These are phyloP conservation scores for Tolypocladium ovalisporum DNA, from an alignment of 2,329 filamentous ascomycete genomes.

Conservation along the genomic window DNA sequence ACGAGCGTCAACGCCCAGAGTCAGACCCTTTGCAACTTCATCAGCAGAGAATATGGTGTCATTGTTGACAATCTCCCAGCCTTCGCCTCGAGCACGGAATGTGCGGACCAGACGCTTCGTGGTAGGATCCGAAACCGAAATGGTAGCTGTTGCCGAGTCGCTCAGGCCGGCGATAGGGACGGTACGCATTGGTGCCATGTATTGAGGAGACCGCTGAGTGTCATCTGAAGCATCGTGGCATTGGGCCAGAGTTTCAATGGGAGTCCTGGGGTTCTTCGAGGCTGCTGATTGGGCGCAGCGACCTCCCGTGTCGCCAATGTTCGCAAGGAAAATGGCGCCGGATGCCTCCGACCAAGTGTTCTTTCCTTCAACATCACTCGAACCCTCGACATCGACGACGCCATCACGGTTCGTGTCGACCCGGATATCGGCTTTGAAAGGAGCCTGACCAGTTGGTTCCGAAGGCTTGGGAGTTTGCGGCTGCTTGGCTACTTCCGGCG, in stretches of 20 bases:
- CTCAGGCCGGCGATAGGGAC: conserved; percentile 13
- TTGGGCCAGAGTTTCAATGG: background rate
- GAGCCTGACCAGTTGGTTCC: background rate
- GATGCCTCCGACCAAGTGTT: conserved; percentile 8
- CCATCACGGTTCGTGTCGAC: conserved; percentile 26
- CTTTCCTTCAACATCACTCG: conserved; percentile 12
- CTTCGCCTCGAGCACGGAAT: conserved; percentile 9
- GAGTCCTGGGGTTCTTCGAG: background rate
- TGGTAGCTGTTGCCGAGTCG: conserved; percentile 6
- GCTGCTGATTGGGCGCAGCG: conserved; percentile 13
- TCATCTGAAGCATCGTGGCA: conserved; percentile 25
- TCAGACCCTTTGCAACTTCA: conserved; percentile 16
- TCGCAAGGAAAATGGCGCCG: conserved; percentile 23
- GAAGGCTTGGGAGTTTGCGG: no score
- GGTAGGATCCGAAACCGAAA: conserved; percentile 5
- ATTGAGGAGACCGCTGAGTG: conserved; percentile 15
- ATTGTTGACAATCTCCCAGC: conserved; percentile 15
- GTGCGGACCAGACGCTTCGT: conserved; percentile 13
- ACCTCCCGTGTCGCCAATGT: conserved; percentile 19
- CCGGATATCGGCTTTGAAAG: conserved; percentile 9
- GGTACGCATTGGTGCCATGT: conserved; percentile 20
- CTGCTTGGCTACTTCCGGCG: background rate
- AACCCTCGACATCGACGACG: conserved; percentile 11
- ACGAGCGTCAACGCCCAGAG: conserved; percentile 23
- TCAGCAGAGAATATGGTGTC: conserved; percentile 16